Percentiles rank a stretch among this genome's conserved stretches.
Conservation (phyloP, 257 asterid genomes). For the Solanum pennellii region DNA sequence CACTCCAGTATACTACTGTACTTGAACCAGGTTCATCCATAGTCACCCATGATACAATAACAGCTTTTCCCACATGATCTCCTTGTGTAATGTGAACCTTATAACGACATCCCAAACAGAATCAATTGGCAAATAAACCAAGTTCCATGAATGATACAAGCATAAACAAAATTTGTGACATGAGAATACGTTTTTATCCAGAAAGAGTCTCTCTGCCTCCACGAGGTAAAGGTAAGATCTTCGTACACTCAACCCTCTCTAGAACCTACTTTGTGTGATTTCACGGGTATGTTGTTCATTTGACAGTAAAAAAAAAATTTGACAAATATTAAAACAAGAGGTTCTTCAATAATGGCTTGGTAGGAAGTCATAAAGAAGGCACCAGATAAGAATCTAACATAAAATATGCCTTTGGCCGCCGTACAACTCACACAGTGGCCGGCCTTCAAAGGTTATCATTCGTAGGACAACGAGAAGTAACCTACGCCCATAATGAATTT, state of each 20-base stretch:
- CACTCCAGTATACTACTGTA: constrained; percentile 51
- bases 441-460: neutral
- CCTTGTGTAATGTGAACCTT: constrained; percentile 96
- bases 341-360: neutral
- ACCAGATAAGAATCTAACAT: neutral
- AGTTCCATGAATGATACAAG: neutral
- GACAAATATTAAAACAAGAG: neutral
- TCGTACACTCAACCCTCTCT: neutral
- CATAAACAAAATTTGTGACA: neutral
- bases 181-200: too few species aligned
- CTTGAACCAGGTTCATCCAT: constrained; percentile 56
- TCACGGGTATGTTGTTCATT: neutral
- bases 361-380: neutral
- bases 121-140: neutral
- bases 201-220: neutral
- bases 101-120: neutral
- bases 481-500: neutral
- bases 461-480: neutral
- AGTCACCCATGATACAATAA: constrained; percentile 92
- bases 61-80: constrained; percentile 67
- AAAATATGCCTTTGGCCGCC: neutral
- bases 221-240: neutral
- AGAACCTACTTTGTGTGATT: too few species aligned
- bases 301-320: neutral
- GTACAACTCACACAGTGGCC: neutral